These are phyloP conservation scores for Zymoseptoria crescenta DNA, from an alignment of 2,329 filamentous ascomycete species.

Conservation along the genomic window DNA sequence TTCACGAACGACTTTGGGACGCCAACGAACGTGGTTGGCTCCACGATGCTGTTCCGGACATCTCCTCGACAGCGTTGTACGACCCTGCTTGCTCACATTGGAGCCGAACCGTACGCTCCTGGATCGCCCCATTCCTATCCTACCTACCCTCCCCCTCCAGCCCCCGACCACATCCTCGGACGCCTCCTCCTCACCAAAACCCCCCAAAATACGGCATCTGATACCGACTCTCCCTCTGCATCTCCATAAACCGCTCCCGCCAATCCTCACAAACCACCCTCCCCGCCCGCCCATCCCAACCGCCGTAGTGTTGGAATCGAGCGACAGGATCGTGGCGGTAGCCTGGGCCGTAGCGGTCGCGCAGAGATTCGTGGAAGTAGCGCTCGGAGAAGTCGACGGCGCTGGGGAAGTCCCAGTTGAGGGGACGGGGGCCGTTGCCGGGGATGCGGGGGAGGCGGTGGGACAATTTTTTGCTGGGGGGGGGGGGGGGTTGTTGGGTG, in stretches of 20 bases:
- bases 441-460: neutral
- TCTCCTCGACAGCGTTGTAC: too few relatives aligned
- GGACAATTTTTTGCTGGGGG: neutral
- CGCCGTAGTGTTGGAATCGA: neutral
- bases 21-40: neutral
- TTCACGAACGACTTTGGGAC: neutral
- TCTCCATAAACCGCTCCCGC: neutral
- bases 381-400: neutral
- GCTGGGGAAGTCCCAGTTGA: neutral
- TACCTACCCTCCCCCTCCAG: neutral
- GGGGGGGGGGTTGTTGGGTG: neutral
- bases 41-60: too few relatives aligned
- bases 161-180: too few relatives aligned
- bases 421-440: neutral
- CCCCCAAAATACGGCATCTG: neutral
- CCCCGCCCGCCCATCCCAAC: neutral
- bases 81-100: too few relatives aligned
- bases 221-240: neutral
- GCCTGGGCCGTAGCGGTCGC: neutral
- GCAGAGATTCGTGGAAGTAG: neutral
- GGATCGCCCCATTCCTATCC: neutral
- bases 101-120: neutral
- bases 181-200: neutral
- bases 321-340: neutral
- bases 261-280: neutral